phyloP scores from a whole-genome alignment of 2,329 filamentous ascomycete genomes.

The Tolypocladium pustulatum region DNA sequence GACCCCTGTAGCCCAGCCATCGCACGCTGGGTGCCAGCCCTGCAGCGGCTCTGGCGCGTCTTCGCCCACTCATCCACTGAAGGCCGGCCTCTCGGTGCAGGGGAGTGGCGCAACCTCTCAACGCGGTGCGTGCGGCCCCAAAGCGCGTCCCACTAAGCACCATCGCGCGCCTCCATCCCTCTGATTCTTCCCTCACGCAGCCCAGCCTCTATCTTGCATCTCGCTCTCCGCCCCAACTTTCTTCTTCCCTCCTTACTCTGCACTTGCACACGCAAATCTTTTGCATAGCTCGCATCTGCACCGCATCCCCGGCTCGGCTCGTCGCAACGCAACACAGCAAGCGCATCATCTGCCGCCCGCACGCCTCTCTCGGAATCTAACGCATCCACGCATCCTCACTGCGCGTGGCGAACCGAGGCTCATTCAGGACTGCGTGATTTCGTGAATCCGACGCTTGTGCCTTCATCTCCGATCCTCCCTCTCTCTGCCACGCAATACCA shows the following conservation, averaged over 20 bases:
- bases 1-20: neutral
- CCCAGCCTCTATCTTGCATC: neutral
- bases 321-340: neutral
- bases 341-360: neutral
- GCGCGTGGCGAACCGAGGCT: neutral
- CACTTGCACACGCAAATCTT: neutral
- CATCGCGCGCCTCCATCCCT: neutral
- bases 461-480: neutral
- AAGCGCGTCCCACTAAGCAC: conserved; percentile 14
- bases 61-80: neutral
- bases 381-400: neutral
- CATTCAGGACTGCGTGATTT: too few species aligned
- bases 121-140: conserved; percentile 14
- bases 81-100: neutral
- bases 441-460: neutral
- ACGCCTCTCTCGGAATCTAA: neutral
- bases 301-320: neutral
- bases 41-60: neutral
- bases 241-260: conserved; percentile 2
- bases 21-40: neutral
- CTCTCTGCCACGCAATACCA: conserved; percentile 5
- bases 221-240: neutral
- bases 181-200: neutral
- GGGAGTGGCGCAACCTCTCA: conserved; percentile 13
- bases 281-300: neutral